Percentiles rank a stretch among this genome's conserved stretches.
phyloP scores from a whole-genome alignment of 441 rosid genomes.

The Euphorbia schlechtendalii region DNA sequence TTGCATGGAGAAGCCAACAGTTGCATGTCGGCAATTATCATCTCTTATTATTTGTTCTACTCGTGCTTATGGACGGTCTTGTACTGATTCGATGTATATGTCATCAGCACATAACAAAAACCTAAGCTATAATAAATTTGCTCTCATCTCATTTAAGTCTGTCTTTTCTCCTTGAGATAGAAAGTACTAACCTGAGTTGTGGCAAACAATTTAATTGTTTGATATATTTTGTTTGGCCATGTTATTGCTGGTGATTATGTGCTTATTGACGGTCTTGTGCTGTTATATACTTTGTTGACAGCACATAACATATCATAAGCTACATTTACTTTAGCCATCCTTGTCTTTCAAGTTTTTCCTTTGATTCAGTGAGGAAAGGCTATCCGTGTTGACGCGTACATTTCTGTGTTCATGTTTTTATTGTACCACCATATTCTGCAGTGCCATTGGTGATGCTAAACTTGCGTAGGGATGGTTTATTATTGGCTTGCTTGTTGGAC shows the following conservation, averaged over 20 bases:
- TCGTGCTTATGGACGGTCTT: constrained; percentile 1
- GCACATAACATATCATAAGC: constrained; percentile 48
- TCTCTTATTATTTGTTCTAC: neutral
- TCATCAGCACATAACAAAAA: constrained; percentile 4
- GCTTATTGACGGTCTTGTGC: constrained; percentile 43
- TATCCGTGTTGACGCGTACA: constrained; percentile 18
- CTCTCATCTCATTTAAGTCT: neutral
- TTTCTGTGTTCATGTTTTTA: neutral
- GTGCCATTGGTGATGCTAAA: neutral
- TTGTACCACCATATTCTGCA: neutral
- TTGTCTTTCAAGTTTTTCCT: constrained; percentile 18
- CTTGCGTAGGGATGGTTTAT: neutral
- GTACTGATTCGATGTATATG: neutral
- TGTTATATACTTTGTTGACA: constrained; percentile 20
- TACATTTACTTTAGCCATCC: constrained; percentile 16
- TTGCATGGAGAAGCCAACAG: constrained; percentile 1
- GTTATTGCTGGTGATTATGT: constrained; percentile 6
- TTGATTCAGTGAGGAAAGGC: constrained; percentile 15
- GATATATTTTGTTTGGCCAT: neutral
- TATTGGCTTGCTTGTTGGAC: neutral
- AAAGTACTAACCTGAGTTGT: neutral
- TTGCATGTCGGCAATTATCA: neutral
- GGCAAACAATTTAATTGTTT: neutral
- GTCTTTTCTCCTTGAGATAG: neutral
- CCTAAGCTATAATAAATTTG: neutral